These are phyloP conservation scores for Tagetes erecta DNA, from an alignment of 129 eudicot species.

Conservation along the genomic window DNA sequence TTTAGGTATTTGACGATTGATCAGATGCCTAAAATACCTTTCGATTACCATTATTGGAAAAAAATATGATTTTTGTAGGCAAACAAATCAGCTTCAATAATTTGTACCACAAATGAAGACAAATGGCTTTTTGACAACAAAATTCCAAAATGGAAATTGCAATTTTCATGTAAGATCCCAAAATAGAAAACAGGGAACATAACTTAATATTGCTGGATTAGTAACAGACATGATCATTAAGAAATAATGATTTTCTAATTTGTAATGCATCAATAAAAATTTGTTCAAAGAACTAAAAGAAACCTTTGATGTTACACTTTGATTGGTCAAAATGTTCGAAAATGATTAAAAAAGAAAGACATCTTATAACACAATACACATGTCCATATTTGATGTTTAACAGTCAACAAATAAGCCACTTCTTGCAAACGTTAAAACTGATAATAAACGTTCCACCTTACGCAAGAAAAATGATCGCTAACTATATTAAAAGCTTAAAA, in stretches of 20 bases:
- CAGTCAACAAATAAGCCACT: neutral
- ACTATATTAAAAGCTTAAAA: neutral
- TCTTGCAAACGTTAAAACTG: neutral
- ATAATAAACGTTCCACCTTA: neutral
- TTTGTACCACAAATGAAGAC: neutral
- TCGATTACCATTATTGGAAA: neutral
- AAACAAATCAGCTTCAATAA: neutral
- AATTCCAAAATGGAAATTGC: neutral
- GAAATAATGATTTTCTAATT: neutral
- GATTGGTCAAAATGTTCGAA: neutral
- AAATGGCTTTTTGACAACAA: neutral
- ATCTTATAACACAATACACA: neutral
- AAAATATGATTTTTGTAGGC: neutral
- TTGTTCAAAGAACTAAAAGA: neutral
- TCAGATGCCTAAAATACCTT: neutral
- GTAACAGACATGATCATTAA: neutral
- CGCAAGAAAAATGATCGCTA: neutral
- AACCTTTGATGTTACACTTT: neutral
- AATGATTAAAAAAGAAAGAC: neutral
- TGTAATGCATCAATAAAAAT: neutral
- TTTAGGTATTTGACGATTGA: neutral
- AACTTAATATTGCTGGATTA: neutral
- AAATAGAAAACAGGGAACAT: neutral
- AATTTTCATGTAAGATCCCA: neutral
- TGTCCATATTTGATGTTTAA: neutral